Base-by-base conservation (phyloP, 257 asterid species). In the Jaltomata sinuosa region DNA sequence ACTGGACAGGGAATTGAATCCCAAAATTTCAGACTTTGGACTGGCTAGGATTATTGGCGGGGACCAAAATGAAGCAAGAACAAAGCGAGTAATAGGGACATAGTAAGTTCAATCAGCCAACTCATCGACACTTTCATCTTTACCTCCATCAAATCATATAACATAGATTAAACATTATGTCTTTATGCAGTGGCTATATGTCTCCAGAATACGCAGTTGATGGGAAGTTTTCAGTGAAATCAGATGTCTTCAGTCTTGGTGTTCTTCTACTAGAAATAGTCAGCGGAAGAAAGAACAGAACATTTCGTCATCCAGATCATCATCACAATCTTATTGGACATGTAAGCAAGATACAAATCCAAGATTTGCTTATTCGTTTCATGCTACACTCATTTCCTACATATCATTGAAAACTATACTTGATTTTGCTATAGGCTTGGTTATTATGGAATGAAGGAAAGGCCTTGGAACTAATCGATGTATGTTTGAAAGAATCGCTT, bases 141-240 rank as follows among this genome's bases (percentile, higher is more conserved):
- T 40, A 21, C 57, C 18, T 21, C 8, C 34, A 40, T 11, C 38
- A 72, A 52, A 84, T 50, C 52, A 45, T 42, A 31, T 45, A 38
- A 16, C 5, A 49, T 29, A 16, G 21, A 55, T 40, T 32, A 59
- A 74, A 10, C 67, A 29, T 69, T 29, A 50, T 83, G 25, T 83
- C 49, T 50, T 84, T 45, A 22, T 87, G 68, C 87, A 91, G 93
- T 84, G 92, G 92, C 18, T 91, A 91, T 72, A 90, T 87, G 88
- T 86, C 93, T 80, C 93, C 91, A 1, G 90, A 89, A 68, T 90
- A 88, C n/a, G 91, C 93, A 25, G 61, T 91, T 65, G 89, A 87
- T 22, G 93, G 93, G 5, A 87, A 87, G 31, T 89, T 64, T 53
- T 91, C 90, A 8, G 85, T 59, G 18, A 91, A 89, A 61, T 91